These are phyloP conservation scores for Inonotus obliquus DNA, from an alignment of 1,284 basidiomycete species.

Conservation along the genomic window DNA sequence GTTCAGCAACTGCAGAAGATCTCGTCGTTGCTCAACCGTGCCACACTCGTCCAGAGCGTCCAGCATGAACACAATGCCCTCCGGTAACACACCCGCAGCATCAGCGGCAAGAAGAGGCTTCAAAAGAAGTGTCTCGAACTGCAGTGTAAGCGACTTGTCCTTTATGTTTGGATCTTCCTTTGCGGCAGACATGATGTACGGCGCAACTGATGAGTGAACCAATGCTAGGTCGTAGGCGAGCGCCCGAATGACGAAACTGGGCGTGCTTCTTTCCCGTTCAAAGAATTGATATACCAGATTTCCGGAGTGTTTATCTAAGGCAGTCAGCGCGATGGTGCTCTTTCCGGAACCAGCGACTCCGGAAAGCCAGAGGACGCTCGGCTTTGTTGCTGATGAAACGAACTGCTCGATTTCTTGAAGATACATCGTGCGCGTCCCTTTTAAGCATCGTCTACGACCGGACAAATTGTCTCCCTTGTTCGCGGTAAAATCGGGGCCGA, in stretches of 20 bases:
- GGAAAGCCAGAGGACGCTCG: slow-evolving; percentile 16
- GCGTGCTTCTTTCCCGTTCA: not conserved
- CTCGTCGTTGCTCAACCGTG: slow-evolving; percentile 23
- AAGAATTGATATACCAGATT: not conserved
- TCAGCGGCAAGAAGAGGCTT: not conserved
- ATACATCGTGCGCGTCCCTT: slow-evolving; percentile 18
- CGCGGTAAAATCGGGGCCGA: not conserved
- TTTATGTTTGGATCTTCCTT: not conserved
- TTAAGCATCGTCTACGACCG: slow-evolving; percentile 14
- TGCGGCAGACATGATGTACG: not conserved
- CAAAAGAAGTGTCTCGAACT: slow-evolving; percentile 2
- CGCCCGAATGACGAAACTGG: not conserved
- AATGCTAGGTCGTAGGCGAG: not conserved
- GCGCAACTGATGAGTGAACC: slow-evolving; percentile 13
- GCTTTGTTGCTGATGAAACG: slow-evolving; percentile 14
- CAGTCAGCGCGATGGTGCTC: slow-evolving; percentile 20
- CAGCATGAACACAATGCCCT: not conserved
- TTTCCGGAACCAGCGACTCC: too few relatives aligned
- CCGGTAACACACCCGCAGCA: not conserved
- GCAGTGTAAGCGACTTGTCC: not conserved
- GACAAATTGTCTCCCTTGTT: not conserved
- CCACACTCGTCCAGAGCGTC: slow-evolving; percentile 10
- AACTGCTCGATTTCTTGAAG: slow-evolving; percentile 22
- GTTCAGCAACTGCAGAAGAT: slow-evolving; percentile 27
- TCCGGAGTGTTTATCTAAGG: not conserved